These are phyloP conservation scores for Apiotrichum gamsii DNA, from an alignment of 1,284 basidiomycete species.

Conservation along the genomic window DNA sequence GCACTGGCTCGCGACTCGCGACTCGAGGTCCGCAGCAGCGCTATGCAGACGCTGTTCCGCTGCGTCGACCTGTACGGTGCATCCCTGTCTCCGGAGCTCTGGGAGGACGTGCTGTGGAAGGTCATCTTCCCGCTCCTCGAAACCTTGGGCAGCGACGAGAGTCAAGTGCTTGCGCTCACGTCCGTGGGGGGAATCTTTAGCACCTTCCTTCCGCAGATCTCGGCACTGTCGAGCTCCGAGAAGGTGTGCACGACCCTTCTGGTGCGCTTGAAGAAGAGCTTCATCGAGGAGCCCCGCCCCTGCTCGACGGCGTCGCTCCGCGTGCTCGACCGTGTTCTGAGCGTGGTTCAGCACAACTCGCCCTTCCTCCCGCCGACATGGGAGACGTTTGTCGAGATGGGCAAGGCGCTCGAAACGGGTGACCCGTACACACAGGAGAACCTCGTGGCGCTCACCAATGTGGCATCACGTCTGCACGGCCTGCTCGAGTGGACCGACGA, in stretches of 20 bases:
- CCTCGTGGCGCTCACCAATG: slow-evolving; percentile 55
- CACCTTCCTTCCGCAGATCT: slow-evolving; percentile 67
- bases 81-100: slow-evolving; percentile 68
- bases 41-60: slow-evolving; percentile 90
- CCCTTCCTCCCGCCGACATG: slow-evolving; percentile 55
- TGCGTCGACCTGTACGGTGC: slow-evolving; percentile 89
- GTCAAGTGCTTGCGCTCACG: slow-evolving; percentile 74
- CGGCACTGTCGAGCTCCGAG: slow-evolving; percentile 62
- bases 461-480: slow-evolving; percentile 28
- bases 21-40: slow-evolving; percentile 82
- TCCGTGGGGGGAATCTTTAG: slow-evolving; percentile 78
- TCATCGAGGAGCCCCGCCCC: slow-evolving; percentile 60
- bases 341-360: slow-evolving; percentile 45
- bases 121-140: slow-evolving; percentile 84
- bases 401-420: slow-evolving; percentile 50
- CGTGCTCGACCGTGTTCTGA: slow-evolving; percentile 70
- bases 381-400: slow-evolving; percentile 64
- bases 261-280: slow-evolving; percentile 60
- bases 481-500: slow-evolving; percentile 50
- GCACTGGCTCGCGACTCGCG: slow-evolving; percentile 73
- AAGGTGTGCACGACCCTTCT: slow-evolving; percentile 69
- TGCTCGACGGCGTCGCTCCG: slow-evolving; percentile 73
- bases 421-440: slow-evolving; percentile 77
- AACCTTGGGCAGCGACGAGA: slow-evolving; percentile 69
- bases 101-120: slow-evolving; percentile 82